phyloP scores from a whole-genome alignment of 2,329 filamentous ascomycete genomes.

The Diaporthe sp. region DNA sequence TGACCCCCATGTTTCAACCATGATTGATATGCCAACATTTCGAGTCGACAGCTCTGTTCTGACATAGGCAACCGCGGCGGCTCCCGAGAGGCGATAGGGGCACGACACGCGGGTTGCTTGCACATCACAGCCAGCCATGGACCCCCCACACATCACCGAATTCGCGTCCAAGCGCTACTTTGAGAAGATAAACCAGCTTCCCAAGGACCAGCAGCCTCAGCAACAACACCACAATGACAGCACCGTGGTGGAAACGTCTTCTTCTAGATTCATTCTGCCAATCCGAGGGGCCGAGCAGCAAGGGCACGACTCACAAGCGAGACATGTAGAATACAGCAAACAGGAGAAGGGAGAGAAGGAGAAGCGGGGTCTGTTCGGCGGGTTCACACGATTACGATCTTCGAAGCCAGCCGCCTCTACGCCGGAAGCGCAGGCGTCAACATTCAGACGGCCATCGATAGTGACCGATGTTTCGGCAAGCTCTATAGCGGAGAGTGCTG shows the following conservation, averaged over 20 bases:
- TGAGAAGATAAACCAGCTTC: conserved; percentile 71
- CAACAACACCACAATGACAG: conserved; percentile 49
- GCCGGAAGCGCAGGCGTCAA: conserved; percentile 31
- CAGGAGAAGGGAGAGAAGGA: conserved; percentile 43
- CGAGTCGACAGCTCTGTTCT: conserved; percentile 44
- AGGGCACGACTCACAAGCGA: conserved; percentile 42
- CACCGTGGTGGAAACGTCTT: conserved; percentile 45
- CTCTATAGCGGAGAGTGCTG: conserved; percentile 41
- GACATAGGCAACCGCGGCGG: conserved; percentile 37
- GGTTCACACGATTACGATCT: conserved; percentile 33
- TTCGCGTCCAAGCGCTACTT: conserved; percentile 77
- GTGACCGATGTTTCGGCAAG: conserved; percentile 35
- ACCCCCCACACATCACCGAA: conserved; percentile 74
- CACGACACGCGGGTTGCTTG: conserved; percentile 31
- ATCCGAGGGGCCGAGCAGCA: conserved; percentile 46
- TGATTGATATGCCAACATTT: conserved; percentile 49
- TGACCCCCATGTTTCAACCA: conserved; percentile 50
- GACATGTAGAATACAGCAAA: conserved; percentile 46
- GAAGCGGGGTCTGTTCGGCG: conserved; percentile 38
- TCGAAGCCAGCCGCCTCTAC: conserved; percentile 32
- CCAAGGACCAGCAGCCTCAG: conserved; percentile 61
- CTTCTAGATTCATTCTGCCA: conserved; percentile 50
- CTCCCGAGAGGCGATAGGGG: conserved; percentile 41
- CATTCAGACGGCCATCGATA: conserved; percentile 37
- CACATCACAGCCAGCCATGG: conserved; percentile 59